These are phyloP conservation scores for Lasiodiplodia citricola DNA, from an alignment of 2,329 filamentous ascomycete genomes.

Conservation along the genomic window DNA sequence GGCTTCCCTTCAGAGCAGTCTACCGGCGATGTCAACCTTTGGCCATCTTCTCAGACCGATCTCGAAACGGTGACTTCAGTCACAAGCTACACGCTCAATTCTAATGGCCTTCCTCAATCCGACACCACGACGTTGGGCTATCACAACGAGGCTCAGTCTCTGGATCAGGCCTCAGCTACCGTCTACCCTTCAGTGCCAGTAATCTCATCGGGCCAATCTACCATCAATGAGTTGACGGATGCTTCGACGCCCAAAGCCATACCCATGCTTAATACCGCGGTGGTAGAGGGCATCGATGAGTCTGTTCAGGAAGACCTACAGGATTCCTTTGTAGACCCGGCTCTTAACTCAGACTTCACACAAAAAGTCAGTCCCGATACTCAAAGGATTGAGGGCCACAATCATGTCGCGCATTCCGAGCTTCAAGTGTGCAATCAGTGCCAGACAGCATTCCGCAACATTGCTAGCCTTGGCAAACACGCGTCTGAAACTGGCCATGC, in stretches of 20 bases:
- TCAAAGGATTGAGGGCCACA: no score
- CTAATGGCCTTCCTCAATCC: background rate
- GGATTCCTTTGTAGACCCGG: background rate
- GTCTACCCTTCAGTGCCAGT: background rate
- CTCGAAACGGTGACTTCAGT: background rate
- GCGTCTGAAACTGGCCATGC: conserved; percentile 26
- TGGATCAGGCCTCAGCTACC: background rate
- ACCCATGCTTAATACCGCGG: background rate
- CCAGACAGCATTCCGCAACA: background rate
- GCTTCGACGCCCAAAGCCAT: background rate
- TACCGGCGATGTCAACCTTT: rapidly evolving
- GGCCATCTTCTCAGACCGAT: rapidly evolving
- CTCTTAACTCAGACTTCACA: background rate
- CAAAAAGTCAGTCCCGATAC: no score
- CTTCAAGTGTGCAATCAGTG: conserved; percentile 17
- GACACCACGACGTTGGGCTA: no score
- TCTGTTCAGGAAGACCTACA: background rate
- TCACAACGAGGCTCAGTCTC: no score
- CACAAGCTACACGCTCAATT: no score
- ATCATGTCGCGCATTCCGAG: no score
- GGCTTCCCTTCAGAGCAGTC: background rate
- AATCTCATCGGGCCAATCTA: background rate
- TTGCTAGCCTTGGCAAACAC: conserved; percentile 2
- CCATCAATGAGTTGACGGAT: background rate
- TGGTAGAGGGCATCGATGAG: background rate